Conservation (phyloP, 2,329 filamentous ascomycete species). For the Lachnellula subtilissima region DNA sequence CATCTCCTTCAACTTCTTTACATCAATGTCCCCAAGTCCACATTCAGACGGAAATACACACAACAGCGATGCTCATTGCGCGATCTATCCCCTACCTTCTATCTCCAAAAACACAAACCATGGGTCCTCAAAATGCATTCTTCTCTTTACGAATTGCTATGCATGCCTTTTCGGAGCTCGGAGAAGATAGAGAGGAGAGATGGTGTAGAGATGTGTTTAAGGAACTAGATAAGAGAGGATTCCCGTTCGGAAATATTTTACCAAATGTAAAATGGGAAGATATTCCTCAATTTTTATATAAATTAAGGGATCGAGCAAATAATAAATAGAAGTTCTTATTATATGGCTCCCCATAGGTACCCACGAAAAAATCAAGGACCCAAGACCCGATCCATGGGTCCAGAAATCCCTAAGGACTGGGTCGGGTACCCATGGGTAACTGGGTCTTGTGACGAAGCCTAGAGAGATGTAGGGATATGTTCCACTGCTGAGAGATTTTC, state of each 20-base stretch:
- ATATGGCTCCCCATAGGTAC: too few species aligned
- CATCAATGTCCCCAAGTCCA: conserved; percentile 3
- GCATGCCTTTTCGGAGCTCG: conserved; percentile 10
- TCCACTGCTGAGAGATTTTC: too few species aligned
- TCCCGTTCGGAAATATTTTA: conserved; percentile 9
- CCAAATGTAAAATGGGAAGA: conserved; percentile 10
- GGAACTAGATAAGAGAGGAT: conserved; percentile 7
- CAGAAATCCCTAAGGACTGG: too few species aligned
- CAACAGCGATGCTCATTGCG: conserved; percentile 9
- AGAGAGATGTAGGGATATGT: too few species aligned
- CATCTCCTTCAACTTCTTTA: conserved; percentile 7
- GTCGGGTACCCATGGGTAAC: too few species aligned
- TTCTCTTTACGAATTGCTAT: conserved; percentile 10
- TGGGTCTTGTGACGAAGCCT: too few species aligned
- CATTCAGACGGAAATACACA: conserved; percentile 6
- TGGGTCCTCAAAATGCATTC: conserved; percentile 10
- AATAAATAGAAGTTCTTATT: too few species aligned
- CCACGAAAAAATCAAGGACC: too few species aligned
- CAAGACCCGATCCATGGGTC: too few species aligned
- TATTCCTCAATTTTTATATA: conserved; percentile 6
- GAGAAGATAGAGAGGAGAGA: conserved; percentile 8
- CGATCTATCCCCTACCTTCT: conserved; percentile 10
- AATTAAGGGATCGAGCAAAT: too few species aligned
- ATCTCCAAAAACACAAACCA: conserved; percentile 7
- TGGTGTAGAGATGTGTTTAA: conserved; percentile 10